Evolutionary conservation across 495 filamentous ascomycete genomes (phyloP).

Genomic region (Penicillium pancosmium): DNA sequence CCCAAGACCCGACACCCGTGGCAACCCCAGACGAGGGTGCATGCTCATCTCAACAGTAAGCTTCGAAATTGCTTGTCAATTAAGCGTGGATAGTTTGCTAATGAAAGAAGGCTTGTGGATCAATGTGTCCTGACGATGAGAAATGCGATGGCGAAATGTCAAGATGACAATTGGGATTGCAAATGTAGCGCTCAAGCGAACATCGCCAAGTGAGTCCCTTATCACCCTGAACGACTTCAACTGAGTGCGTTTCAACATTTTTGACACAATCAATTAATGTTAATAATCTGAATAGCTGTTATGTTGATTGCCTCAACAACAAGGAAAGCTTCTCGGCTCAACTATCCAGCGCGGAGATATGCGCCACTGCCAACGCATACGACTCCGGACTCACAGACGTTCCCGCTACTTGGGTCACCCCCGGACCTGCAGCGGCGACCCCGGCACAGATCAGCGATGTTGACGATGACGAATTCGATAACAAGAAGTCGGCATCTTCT

Average conservation of each 20-base stretch:
- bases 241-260: not conserved
- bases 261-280: not conserved
- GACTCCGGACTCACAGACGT: constrained; percentile 11
- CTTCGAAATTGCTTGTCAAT: not conserved
- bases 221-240: not conserved
- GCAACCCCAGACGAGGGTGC: constrained; percentile 4
- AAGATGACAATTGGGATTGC: constrained; percentile 27
- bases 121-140: constrained; percentile 24
- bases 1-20: constrained; percentile 18
- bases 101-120: constrained; percentile 23
- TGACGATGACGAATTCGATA: not conserved
- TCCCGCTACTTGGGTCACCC: constrained; percentile 17
- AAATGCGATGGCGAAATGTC: constrained; percentile 15
- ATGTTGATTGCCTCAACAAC: constrained; percentile 25
- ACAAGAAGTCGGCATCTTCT: not conserved
- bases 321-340: constrained; percentile 14
- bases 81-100: not conserved
- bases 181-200: constrained; percentile 30
- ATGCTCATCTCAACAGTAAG: constrained; percentile 24
- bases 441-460: constrained; percentile 8
- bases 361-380: constrained; percentile 30
- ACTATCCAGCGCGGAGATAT: constrained; percentile 19
- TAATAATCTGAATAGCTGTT: constrained; percentile 20
- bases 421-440: constrained; percentile 12
- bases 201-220: constrained; percentile 26